Evolutionary conservation across 1,284 basidiomycete genomes (phyloP).

Genomic region (Cryptococcus hybrid): DNA sequence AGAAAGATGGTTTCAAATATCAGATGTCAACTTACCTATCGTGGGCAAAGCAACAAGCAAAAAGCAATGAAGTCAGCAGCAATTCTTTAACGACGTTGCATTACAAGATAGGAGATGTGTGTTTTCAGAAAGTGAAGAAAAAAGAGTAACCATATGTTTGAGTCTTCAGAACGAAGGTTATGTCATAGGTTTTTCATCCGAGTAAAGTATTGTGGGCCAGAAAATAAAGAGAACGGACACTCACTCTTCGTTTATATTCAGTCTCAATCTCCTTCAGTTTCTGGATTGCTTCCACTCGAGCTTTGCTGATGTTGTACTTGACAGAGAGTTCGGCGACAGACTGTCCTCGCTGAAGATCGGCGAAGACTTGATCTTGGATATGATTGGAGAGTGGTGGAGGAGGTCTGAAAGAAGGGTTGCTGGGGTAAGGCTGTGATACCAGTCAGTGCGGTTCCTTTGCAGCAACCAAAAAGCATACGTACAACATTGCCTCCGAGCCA

Average conservation of each 20-base stretch:
- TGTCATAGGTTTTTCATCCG: slow-evolving; percentile 50
- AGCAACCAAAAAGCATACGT: slow-evolving; percentile 14
- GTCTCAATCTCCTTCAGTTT: slow-evolving; percentile 47
- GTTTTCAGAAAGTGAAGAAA: slow-evolving; percentile 52
- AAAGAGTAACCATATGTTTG: slow-evolving; percentile 44
- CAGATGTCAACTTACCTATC: slow-evolving; percentile 40
- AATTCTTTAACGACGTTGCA: neutral
- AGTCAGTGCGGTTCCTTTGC: neutral
- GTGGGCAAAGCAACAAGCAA: neutral
- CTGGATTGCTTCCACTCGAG: slow-evolving; percentile 43
- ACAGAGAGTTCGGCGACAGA: slow-evolving; percentile 36
- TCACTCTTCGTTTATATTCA: slow-evolving; percentile 45
- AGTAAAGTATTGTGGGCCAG: slow-evolving; percentile 1
- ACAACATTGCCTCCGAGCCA: slow-evolving; percentile 46
- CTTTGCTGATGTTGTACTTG: slow-evolving; percentile 43
- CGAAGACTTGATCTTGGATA: slow-evolving; percentile 33
- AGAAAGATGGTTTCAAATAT: slow-evolving; percentile 3
- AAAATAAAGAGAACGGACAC: slow-evolving; percentile 12
- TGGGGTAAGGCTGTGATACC: slow-evolving; percentile 40
- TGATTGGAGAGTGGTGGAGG: slow-evolving; percentile 47
- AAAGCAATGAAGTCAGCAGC: slow-evolving; percentile 20
- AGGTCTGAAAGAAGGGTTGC: slow-evolving; percentile 47
- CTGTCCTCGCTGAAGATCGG: slow-evolving; percentile 20
- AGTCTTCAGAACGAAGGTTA: slow-evolving; percentile 51
- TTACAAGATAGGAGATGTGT: slow-evolving; percentile 1